Evolutionary conservation across 306 rosid genomes (phyloP), one percentile per base, ranked within the genome.

Genomic region (Benincasa hispida): DNA sequence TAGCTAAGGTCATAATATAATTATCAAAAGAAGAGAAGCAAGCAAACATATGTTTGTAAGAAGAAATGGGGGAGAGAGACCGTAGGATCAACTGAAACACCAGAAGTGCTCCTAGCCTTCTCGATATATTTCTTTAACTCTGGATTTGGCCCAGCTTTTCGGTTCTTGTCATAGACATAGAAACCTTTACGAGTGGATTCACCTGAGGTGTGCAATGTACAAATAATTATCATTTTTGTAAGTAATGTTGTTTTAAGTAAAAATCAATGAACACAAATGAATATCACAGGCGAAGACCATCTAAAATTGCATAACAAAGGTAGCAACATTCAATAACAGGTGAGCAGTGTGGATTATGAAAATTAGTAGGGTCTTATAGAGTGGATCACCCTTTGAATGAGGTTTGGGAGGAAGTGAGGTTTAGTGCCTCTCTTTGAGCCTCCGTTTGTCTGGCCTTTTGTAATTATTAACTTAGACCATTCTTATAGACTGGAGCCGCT

Each of bases 81-180:
- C 99, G 85, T 85, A 25, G 96, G 86, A 77, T 94, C 99, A 75
- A 89, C n/a, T 5, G 88, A 78, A 80, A 80, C 87, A 72, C 96
- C 89, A 21, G 92, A 83, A 72, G 82, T 79, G 85, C 77, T 87
- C 86, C 92, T 84, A 4, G 97, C 82, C 87, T 94, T 92, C 89
- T 94, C 99, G 50, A 94, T 88, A 82, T 82, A 92, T 27, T 88
- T 88, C 81, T 81, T 88, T 72, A 94, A 74, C 84, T 92, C 97
- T 28, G 97, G 93, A 87, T 94, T 96, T 47, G 92, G 96, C 73
- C 76, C 85, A 30, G 99, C 93, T 80, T 83, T 92, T 70, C 97
- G 92, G 72, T 80, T 89, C 77, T 88, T 89, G 72, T 85, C 92
- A 59, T 94, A 94, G 79, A 86, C 60, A 77, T 94, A 94, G 85